A percentile compares a stretch with the other conserved stretches of the same genome.
phyloP scores from a whole-genome alignment of 148 eudicot genomes.

The Silene conica region DNA sequence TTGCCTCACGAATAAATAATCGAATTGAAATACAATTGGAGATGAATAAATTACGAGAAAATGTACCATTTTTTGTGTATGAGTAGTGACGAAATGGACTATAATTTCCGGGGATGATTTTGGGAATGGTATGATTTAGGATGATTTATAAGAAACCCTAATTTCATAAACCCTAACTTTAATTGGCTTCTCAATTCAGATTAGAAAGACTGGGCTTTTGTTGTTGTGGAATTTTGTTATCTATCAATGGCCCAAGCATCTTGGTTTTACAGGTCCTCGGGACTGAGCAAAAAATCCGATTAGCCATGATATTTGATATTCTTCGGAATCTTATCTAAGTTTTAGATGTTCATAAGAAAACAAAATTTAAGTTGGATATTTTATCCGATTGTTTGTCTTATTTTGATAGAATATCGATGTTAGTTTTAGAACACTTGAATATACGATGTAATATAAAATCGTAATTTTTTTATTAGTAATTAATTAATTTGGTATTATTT shows the following conservation, averaged over 20 bases:
- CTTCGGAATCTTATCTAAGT: no score
- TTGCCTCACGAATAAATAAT: background rate
- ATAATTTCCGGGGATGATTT: background rate
- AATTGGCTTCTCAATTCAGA: background rate
- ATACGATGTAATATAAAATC: no score
- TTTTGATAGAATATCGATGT: no score
- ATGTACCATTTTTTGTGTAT: slow-evolving; percentile 1
- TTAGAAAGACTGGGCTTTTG: background rate
- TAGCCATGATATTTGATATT: no score
- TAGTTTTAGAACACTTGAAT: no score
- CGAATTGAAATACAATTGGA: background rate
- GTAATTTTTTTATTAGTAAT: no score
- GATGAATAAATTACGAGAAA: background rate
- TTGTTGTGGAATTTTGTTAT: background rate
- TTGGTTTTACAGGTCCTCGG: background rate
- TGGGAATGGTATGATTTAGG: background rate
- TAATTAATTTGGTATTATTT: no score
- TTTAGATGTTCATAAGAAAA: no score
- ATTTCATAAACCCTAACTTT: slow-evolving; percentile 5
- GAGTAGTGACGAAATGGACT: background rate
- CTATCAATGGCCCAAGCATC: background rate
- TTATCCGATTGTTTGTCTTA: no score
- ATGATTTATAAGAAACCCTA: background rate
- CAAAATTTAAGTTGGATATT: no score
- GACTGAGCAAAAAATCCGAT: no score